Evolutionary conservation across 306 rosid genomes (phyloP).

Genomic region (Cucumis hystrix): DNA sequence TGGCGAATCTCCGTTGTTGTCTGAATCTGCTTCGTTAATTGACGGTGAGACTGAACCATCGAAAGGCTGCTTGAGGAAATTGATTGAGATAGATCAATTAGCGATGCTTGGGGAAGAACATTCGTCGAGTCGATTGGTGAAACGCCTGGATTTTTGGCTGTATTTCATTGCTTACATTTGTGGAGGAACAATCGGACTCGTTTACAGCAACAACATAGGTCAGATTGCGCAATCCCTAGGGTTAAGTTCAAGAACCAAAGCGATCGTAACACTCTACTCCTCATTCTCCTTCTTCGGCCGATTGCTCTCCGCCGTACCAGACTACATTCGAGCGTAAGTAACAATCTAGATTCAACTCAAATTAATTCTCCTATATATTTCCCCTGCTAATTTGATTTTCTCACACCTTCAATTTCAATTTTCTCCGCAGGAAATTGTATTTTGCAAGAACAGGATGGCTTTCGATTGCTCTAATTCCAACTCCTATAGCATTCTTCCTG

Average conservation of each 20-base stretch:
- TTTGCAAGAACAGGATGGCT: slow-evolving; percentile 98
- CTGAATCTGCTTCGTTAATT: background rate
- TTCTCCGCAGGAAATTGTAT: slow-evolving; percentile 54
- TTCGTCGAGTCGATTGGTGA: slow-evolving; percentile 32
- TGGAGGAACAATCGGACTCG: slow-evolving; percentile 95
- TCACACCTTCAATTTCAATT: background rate
- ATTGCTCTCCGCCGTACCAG: slow-evolving; percentile 88
- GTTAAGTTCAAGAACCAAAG: slow-evolving; percentile 29
- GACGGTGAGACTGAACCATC: background rate
- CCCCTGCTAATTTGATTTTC: background rate
- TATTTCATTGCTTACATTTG: slow-evolving; percentile 75
- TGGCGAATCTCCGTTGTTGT: background rate
- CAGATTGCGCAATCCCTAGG: slow-evolving; percentile 92
- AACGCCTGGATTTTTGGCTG: slow-evolving; percentile 77
- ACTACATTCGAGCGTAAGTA: slow-evolving; percentile 61
- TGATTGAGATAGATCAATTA: slow-evolving; percentile 43
- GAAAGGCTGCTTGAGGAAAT: slow-evolving; percentile 22
- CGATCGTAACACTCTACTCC: slow-evolving; percentile 71
- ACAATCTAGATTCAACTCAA: background rate
- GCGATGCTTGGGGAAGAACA: slow-evolving; percentile 84
- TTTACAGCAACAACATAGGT: slow-evolving; percentile 88
- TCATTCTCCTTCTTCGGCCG: slow-evolving; percentile 95
- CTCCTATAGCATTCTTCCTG: slow-evolving; percentile 68
- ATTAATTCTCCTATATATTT: background rate
- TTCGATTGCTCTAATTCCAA: slow-evolving; percentile 65